Conservation (phyloP, 139 green algal species). For the Picochlorum sp. region DNA sequence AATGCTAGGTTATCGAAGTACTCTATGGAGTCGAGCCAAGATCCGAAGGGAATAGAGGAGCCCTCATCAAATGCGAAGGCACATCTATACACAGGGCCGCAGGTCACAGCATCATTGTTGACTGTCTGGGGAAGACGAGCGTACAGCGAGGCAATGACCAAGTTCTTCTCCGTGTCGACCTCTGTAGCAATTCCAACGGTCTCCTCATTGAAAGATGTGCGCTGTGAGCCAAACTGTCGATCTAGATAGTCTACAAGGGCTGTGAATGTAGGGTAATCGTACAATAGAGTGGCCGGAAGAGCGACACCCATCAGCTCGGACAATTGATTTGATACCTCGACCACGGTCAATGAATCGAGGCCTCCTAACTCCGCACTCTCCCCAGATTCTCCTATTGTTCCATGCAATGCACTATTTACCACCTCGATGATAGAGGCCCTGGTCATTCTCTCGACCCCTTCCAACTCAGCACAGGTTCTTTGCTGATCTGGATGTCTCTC, state of each 20-base stretch:
- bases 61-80: background rate
- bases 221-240: background rate
- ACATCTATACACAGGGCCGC: conserved; percentile 37
- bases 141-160: background rate
- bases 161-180: background rate
- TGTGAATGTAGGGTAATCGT: conserved; percentile 45
- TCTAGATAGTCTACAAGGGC: conserved; percentile 30
- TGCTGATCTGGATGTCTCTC: too few species aligned
- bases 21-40: conserved; percentile 33
- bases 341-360: conserved; percentile 63
- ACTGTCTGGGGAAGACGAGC: background rate
- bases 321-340: conserved; percentile 51
- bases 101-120: conserved; percentile 16
- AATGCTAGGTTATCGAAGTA: conserved; percentile 42
- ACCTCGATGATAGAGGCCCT: background rate
- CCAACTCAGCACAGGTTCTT: too few species aligned
- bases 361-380: background rate
- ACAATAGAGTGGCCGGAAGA: conserved; percentile 33
- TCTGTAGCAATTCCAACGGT: background rate
- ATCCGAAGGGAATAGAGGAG: conserved; percentile 8
- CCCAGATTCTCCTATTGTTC: background rate
- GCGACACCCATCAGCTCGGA: conserved; percentile 2
- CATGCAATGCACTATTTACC: background rate
- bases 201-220: conserved; percentile 6
- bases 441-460: too few species aligned